Percentiles rank a stretch among this genome's conserved stretches.
phyloP scores from a whole-genome alignment of 2,329 filamentous ascomycete species.

The Arachnopeziza araneosa region DNA sequence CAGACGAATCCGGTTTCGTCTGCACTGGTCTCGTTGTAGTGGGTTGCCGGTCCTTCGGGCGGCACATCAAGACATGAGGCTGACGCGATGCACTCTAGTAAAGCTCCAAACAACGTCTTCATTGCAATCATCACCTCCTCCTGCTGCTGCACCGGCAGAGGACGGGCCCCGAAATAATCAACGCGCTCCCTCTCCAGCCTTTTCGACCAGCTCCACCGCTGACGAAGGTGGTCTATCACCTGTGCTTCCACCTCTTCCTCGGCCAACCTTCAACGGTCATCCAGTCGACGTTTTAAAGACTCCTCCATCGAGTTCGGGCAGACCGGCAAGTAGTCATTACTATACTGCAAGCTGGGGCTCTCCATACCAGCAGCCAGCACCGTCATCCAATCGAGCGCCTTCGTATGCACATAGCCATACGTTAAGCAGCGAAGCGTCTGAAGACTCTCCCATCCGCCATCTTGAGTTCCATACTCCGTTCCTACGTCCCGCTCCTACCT shows the following conservation, averaged over 20 bases:
- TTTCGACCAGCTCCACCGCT: constrained; percentile 58
- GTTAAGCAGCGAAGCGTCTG: constrained; percentile 53
- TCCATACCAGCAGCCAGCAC: constrained; percentile 68
- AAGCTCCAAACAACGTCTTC: constrained; percentile 31
- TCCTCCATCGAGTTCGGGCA: constrained; percentile 26
- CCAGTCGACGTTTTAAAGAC: constrained; percentile 50
- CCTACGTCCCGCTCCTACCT: constrained; percentile 49
- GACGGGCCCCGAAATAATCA: constrained; percentile 38
- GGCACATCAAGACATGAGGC: background rate
- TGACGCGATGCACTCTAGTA: constrained; percentile 18
- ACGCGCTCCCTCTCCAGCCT: constrained; percentile 49
- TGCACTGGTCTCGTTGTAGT: constrained; percentile 50
- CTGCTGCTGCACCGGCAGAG: constrained; percentile 58
- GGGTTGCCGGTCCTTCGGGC: constrained; percentile 4
- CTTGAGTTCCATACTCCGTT: constrained; percentile 59
- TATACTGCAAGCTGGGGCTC: constrained; percentile 86
- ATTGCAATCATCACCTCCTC: constrained; percentile 41
- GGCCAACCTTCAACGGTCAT: constrained; percentile 52
- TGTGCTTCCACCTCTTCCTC: constrained; percentile 51
- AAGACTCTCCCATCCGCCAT: constrained; percentile 55
- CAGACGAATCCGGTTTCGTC: constrained; percentile 54
- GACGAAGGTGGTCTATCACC: constrained; percentile 54
- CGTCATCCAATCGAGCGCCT: constrained; percentile 34
- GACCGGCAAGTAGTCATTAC: constrained; percentile 38
- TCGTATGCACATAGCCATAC: constrained; percentile 40